These are phyloP conservation scores for Volvox carteri DNA, from an alignment of 163 green algal species.

Conservation along the genomic window DNA sequence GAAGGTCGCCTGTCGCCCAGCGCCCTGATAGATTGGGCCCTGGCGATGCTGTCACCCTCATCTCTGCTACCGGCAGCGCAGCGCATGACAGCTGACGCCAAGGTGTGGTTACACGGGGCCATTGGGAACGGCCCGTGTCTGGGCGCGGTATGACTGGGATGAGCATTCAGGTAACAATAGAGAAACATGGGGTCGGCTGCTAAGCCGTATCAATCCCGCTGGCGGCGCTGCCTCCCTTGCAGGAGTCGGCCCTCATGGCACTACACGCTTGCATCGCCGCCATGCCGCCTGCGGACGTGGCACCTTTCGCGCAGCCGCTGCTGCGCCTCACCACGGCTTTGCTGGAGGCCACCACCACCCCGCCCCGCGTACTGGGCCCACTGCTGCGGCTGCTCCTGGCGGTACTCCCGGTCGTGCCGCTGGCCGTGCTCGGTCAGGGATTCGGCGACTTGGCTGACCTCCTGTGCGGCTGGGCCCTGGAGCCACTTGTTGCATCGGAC, in stretches of 20 bases:
- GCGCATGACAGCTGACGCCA: constrained; percentile 25
- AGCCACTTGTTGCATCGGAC: not conserved
- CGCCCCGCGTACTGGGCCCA: constrained; percentile 45
- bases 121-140: too few relatives aligned
- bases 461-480: constrained; percentile 49
- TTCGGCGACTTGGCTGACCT: constrained; percentile 50
- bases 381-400: constrained; percentile 46
- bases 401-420: constrained; percentile 22
- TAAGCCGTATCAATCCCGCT: too few relatives aligned
- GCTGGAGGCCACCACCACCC: constrained; percentile 39
- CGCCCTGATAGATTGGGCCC: constrained; percentile 46
- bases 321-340: constrained; percentile 16
- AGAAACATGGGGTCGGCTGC: too few relatives aligned
- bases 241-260: constrained; percentile 29
- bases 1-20: constrained; percentile 10
- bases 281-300: constrained; percentile 13
- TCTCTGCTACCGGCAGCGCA: constrained; percentile 37
- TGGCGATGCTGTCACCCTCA: constrained; percentile 15
- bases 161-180: too few relatives aligned
- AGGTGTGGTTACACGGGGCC: too few relatives aligned
- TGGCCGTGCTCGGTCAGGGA: constrained; percentile 28
- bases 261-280: constrained; percentile 11
- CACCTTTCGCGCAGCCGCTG: constrained; percentile 40
- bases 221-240: not conserved
- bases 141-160: too few relatives aligned